phyloP scores from a whole-genome alignment of 441 rosid genomes.

The Hura crepitans region DNA sequence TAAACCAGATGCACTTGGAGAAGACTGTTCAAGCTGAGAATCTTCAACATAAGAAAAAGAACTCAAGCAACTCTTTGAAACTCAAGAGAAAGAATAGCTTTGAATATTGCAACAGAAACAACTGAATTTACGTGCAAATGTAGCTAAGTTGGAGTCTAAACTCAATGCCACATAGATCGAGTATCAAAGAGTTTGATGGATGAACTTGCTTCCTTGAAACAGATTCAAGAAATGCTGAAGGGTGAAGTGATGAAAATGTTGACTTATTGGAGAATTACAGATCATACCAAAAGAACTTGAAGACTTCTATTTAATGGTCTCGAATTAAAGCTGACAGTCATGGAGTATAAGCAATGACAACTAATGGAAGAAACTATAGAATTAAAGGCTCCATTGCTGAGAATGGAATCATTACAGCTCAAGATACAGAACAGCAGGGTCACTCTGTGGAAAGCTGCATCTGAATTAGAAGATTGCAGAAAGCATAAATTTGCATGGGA shows the following conservation, averaged over 20 bases:
- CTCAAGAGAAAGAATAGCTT: constrained; percentile 31
- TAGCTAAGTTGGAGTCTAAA: constrained; percentile 37
- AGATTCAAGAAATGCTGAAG: too few species aligned
- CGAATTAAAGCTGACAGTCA: constrained; percentile 52
- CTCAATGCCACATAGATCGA: constrained; percentile 26
- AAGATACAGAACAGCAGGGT: constrained; percentile 35
- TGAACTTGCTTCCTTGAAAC: constrained; percentile 41
- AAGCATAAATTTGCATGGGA: constrained; percentile 27
- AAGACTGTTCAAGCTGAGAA: constrained; percentile 37
- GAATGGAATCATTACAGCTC: constrained; percentile 34
- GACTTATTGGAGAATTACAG: constrained; percentile 35
- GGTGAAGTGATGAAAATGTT: constrained; percentile 34
- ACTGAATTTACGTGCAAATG: constrained; percentile 31
- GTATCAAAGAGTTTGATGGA: constrained; percentile 30
- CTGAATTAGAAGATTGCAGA: constrained; percentile 42
- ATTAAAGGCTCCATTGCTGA: constrained; percentile 36
- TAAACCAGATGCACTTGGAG: constrained; percentile 36
- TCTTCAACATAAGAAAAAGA: constrained; percentile 34
- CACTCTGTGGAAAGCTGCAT: constrained; percentile 32
- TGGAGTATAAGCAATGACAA: constrained; percentile 47
- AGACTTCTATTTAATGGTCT: constrained; percentile 36
- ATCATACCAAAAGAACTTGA: constrained; percentile 43
- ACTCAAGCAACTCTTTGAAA: constrained; percentile 28
- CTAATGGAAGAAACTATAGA: constrained; percentile 36
- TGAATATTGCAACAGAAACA: constrained; percentile 29